A percentile compares a stretch with the other conserved stretches of the same genome.
These are phyloP conservation scores for Heterobasidion occidentale DNA, from an alignment of 1,284 basidiomycete species.

Conservation along the genomic window DNA sequence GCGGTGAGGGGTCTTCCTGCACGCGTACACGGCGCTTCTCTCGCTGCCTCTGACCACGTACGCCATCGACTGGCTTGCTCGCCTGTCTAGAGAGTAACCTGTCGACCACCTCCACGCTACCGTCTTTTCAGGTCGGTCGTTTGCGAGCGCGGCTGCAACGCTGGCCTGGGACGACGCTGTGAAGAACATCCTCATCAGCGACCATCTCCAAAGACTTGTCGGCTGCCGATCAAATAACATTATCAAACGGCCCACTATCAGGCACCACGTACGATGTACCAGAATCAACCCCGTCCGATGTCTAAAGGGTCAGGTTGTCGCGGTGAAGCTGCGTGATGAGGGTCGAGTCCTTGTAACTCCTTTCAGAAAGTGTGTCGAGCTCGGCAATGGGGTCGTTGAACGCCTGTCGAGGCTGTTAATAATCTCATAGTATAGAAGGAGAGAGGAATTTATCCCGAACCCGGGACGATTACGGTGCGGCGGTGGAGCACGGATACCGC, in stretches of 20 bases:
- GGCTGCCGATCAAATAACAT: slow-evolving; percentile 7
- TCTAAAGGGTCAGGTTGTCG: slow-evolving; percentile 98
- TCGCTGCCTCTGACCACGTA: slow-evolving; percentile 39
- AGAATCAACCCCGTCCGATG: slow-evolving; percentile 91
- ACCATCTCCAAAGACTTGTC: slow-evolving; percentile 72
- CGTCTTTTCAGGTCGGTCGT: slow-evolving; percentile 26
- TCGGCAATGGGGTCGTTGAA: slow-evolving; percentile 99
- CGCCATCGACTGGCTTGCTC: slow-evolving; percentile 44
- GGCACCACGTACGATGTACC: slow-evolving; percentile 36
- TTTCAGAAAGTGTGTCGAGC: slow-evolving; percentile 98
- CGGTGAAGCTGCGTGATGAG: slow-evolving; percentile 99
- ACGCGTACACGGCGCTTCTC: slow-evolving; percentile 56
- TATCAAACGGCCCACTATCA: not conserved
- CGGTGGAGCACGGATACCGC: slow-evolving; percentile 94
- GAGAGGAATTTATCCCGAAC: slow-evolving; percentile 99
- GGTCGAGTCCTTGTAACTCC: slow-evolving; percentile 99
- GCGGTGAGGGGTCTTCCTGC: slow-evolving; percentile 45
- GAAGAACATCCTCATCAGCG: slow-evolving; percentile 47
- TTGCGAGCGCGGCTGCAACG: slow-evolving; percentile 20
- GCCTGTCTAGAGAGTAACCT: slow-evolving; percentile 52
- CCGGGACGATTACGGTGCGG: slow-evolving; percentile 99
- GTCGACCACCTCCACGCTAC: slow-evolving; percentile 57
- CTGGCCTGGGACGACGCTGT: slow-evolving; percentile 65
- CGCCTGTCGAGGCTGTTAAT: slow-evolving; percentile 99
- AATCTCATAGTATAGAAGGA: slow-evolving; percentile 98